These are phyloP conservation scores for Fraxinus dipetala DNA, from an alignment of 305 asterid species.

Conservation along the genomic window DNA sequence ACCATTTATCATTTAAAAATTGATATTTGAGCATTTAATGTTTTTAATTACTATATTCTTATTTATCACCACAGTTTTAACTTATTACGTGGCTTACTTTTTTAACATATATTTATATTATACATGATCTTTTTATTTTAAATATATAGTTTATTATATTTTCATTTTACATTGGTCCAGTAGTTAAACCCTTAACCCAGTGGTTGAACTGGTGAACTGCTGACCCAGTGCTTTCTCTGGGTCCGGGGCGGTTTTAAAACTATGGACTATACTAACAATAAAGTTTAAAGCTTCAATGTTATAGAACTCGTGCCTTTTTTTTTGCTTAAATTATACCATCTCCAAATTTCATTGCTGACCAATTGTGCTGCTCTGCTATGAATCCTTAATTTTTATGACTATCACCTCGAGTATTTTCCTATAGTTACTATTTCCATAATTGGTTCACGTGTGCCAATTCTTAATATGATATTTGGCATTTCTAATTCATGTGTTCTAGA, in stretches of 20 bases:
- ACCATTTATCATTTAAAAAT: not conserved
- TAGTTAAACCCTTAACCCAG: not conserved
- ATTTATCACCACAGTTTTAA: not conserved
- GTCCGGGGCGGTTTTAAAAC: not conserved
- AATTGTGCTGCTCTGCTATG: not conserved
- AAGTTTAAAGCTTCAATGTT: not conserved
- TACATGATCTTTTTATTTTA: not conserved
- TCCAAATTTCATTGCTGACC: not conserved
- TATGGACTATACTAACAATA: not conserved
- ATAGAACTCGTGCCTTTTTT: not conserved
- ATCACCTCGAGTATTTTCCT: not conserved
- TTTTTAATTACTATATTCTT: not conserved
- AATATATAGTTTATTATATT: not conserved
- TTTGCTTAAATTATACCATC: not conserved
- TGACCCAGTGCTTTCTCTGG: not conserved
- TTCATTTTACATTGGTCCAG: not conserved
- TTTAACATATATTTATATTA: not conserved
- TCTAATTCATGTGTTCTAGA: not conserved
- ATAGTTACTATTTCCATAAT: slow-evolving; percentile 8
- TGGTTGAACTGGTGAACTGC: not conserved
- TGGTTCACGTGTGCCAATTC: not conserved
- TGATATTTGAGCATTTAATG: not conserved
- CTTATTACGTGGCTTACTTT: not conserved
- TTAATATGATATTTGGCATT: not conserved
- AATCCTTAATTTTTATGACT: not conserved